Conservation (phyloP, 176 grass and related monocot species). For the Oryza punctata region DNA sequence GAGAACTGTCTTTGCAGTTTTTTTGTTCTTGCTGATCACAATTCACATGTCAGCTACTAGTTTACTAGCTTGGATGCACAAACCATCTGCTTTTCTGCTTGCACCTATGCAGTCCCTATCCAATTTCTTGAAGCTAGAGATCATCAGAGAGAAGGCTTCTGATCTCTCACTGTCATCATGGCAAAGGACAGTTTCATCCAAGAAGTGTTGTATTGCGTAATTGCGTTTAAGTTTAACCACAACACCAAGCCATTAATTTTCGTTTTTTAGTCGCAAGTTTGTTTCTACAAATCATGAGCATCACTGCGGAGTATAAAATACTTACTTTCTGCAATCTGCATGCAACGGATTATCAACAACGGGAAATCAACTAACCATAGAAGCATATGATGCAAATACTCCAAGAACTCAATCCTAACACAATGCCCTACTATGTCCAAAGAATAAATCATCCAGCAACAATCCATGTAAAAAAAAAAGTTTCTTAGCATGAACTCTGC, state of each 20-base stretch:
- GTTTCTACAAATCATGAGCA: neutral
- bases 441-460: conserved; percentile 65
- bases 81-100: neutral
- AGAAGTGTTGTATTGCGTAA: too few relatives aligned
- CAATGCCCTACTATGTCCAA: conserved; percentile 64
- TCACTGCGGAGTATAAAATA: too few relatives aligned
- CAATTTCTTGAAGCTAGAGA: neutral
- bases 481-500: conserved; percentile 8
- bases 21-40: too few relatives aligned
- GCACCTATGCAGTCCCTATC: neutral
- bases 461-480: conserved; percentile 45
- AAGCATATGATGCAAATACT: conserved; percentile 47
- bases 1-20: too few relatives aligned
- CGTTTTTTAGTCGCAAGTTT: neutral
- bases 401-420: conserved; percentile 42
- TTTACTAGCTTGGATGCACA: too few relatives aligned
- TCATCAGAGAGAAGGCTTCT: neutral
- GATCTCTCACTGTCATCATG: neutral
- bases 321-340: conserved; percentile 46
- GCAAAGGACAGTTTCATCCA: neutral
- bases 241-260: neutral
- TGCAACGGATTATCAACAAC: conserved; percentile 32
- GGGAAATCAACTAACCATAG: conserved; percentile 31
- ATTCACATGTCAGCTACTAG: too few relatives aligned
- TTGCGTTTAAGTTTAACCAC: too few relatives aligned